phyloP scores from a whole-genome alignment of 2,329 filamentous ascomycete genomes.

The Apiospora koreana region DNA sequence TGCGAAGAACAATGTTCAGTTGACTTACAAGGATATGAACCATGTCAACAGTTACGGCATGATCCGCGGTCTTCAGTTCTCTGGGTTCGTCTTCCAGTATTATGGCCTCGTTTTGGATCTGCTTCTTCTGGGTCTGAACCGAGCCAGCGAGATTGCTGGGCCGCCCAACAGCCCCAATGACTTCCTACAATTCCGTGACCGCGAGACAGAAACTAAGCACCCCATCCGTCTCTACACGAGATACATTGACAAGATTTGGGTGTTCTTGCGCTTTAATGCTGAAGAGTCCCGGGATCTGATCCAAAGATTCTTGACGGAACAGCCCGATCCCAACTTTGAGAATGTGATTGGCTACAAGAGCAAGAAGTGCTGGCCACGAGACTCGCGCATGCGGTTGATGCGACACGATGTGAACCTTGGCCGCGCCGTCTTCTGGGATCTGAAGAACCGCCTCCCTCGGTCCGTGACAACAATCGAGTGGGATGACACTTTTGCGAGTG shows the following conservation, averaged over 20 bases:
- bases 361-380: constrained; percentile 99
- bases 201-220: constrained; percentile 87
- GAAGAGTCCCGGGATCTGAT: constrained; percentile 96
- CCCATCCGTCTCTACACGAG: constrained; percentile 97
- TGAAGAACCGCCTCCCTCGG: constrained; percentile 93
- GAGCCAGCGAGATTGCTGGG: constrained; percentile 96
- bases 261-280: constrained; percentile 90
- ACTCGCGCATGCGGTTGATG: constrained; percentile 98
- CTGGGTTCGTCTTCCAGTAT: constrained; percentile 98
- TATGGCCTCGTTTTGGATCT: constrained; percentile 96
- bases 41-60: constrained; percentile 98
- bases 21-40: constrained; percentile 99
- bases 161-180: constrained; percentile 94
- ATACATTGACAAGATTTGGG: constrained; percentile 98
- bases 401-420: constrained; percentile 97
- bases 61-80: constrained; percentile 97
- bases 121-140: constrained; percentile 85
- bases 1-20: constrained; percentile 97
- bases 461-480: constrained; percentile 98
- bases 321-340: constrained; percentile 98
- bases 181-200: constrained; percentile 94
- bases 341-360: constrained; percentile 99
- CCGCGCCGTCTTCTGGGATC: constrained; percentile 96
- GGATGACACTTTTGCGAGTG: constrained; percentile 98
- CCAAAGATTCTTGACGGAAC: constrained; percentile 95